phyloP scores from a whole-genome alignment of 257 asterid species.

The Fraxinus pennsylvanica region DNA sequence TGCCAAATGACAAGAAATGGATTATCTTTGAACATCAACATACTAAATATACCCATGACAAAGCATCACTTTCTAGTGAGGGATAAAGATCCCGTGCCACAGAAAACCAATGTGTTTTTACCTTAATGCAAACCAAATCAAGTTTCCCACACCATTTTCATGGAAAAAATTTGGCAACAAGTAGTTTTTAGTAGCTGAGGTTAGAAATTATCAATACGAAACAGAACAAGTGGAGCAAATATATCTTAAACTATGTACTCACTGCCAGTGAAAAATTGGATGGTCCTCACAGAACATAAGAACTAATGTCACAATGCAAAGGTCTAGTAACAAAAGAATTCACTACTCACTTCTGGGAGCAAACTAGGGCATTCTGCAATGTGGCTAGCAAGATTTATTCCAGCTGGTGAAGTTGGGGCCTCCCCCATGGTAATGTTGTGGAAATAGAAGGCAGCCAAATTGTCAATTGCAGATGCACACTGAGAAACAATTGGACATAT shows the following conservation, averaged over 20 bases:
- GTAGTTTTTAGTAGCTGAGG: neutral
- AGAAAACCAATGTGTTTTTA: slow-evolving; percentile 7
- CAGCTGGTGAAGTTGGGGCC: slow-evolving; percentile 67
- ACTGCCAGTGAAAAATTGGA: slow-evolving; percentile 12
- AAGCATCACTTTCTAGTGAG: neutral
- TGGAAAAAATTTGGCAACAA: slow-evolving; percentile 1
- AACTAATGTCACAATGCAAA: slow-evolving; percentile 5
- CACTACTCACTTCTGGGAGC: slow-evolving; percentile 76
- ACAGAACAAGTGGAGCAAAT: neutral
- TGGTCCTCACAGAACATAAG: slow-evolving; percentile 15
- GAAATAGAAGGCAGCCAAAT: slow-evolving; percentile 86
- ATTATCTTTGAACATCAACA: neutral
- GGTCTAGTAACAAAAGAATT: slow-evolving; percentile 15
- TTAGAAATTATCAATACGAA: neutral
- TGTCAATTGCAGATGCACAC: slow-evolving; percentile 93
- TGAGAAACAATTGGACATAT: slow-evolving; percentile 26
- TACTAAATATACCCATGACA: neutral
- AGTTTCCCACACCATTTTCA: slow-evolving; percentile 10
- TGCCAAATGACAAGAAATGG: neutral
- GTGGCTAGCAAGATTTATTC: slow-evolving; percentile 78
- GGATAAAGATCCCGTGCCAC: neutral
- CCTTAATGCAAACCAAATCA: slow-evolving; percentile 15
- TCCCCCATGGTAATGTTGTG: slow-evolving; percentile 81
- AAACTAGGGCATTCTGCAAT: slow-evolving; percentile 77
- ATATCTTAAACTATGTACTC: slow-evolving; percentile 9